Evolutionary conservation across 306 rosid species (phyloP).

Genomic region (Cucurbita ficifolia): DNA sequence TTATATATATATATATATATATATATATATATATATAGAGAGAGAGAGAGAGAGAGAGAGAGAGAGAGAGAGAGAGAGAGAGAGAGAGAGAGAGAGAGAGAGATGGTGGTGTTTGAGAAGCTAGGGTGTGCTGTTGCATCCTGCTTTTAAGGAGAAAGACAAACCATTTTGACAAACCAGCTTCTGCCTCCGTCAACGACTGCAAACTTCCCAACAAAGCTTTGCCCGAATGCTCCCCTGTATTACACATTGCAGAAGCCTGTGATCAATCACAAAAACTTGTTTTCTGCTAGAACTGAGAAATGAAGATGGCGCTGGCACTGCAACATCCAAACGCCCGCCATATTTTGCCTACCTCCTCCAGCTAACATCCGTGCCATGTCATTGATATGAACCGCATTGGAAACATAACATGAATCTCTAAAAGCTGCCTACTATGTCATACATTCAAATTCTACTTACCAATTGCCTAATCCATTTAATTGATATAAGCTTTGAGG

Average conservation of each 20-base stretch:
- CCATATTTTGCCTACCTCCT: slow-evolving; percentile 65
- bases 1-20: background rate
- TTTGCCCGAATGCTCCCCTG: slow-evolving; percentile 30
- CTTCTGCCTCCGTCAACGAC: slow-evolving; percentile 41
- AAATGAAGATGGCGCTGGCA: slow-evolving; percentile 54
- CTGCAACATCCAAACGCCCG: slow-evolving; percentile 65
- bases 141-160: too few relatives aligned
- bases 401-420: slow-evolving; percentile 38
- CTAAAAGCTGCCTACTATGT: too few relatives aligned
- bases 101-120: too few relatives aligned
- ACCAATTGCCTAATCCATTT: slow-evolving; percentile 76
- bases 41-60: too few relatives aligned
- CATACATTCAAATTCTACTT: background rate
- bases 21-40: too few relatives aligned
- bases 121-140: too few relatives aligned
- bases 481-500: slow-evolving; percentile 67
- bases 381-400: slow-evolving; percentile 56
- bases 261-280: background rate
- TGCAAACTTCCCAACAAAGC: slow-evolving; percentile 38
- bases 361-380: slow-evolving; percentile 56
- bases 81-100: too few relatives aligned
- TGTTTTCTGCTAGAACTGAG: background rate
- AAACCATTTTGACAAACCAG: too few relatives aligned
- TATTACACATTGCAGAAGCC: slow-evolving; percentile 14
- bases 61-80: too few relatives aligned